phyloP scores from a whole-genome alignment of 257 asterid species.

The Sherardia arvensis region DNA sequence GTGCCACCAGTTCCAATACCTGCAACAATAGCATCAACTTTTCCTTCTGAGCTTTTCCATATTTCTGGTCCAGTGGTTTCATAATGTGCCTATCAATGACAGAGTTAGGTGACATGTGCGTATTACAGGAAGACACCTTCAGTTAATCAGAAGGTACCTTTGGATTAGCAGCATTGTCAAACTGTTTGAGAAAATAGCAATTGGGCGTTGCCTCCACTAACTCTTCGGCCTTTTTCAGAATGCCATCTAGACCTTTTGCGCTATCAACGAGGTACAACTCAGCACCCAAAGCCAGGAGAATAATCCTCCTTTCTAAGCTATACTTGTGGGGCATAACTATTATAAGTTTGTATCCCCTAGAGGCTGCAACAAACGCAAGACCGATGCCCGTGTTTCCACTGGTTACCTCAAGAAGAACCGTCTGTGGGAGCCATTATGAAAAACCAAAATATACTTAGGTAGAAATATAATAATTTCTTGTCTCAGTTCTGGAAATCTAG shows the following conservation, averaged over 20 bases:
- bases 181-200: conserved; percentile 27
- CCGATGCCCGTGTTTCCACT: conserved; percentile 46
- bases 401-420: conserved; percentile 35
- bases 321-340: conserved; percentile 30
- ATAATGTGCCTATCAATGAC: conserved; percentile 28
- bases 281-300: conserved; percentile 38
- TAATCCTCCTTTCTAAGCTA: conserved; percentile 36
- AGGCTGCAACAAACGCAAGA: conserved; percentile 37
- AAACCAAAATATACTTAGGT: conserved; percentile 5
- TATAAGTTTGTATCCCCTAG: conserved; percentile 35
- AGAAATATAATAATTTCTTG: background rate
- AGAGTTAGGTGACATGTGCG: background rate
- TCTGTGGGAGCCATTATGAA: conserved; percentile 14
- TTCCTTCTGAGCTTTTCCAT: conserved; percentile 32
- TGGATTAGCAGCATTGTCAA: conserved; percentile 42
- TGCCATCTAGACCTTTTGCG: conserved; percentile 25
- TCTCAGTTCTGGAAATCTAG: too few relatives aligned
- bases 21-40: conserved; percentile 28
- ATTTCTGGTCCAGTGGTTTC: conserved; percentile 51
- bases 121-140: background rate
- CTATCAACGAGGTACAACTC: conserved; percentile 28
- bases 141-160: conserved; percentile 16
- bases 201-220: conserved; percentile 27
- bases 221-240: conserved; percentile 28
- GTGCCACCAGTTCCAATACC: conserved; percentile 54